Evolutionary conservation across 192 early-diverging fungal species (phyloP), one percentile per base, ranked within the genome.

Genomic region (Coemansia reversa): DNA sequence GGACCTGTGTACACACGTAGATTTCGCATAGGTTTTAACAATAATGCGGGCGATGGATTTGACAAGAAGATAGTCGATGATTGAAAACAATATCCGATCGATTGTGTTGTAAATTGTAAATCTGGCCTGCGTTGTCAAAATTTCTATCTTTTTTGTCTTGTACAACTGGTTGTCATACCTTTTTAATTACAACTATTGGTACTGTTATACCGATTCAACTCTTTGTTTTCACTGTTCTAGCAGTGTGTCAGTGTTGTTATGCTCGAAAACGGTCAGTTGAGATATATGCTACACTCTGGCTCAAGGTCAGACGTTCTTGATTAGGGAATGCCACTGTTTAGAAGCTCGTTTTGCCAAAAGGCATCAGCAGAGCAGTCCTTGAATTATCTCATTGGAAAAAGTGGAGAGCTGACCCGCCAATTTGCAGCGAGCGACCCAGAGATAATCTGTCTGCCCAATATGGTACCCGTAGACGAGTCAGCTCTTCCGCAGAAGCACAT

Each of bases 371-470:
- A 42, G 33, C 30, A 58, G 19, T 22, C 57, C 8, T 4, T 58
- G 7, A 8, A 58, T 35, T 58, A 27, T 20, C 30, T 58, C 0
- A 4, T 58, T 16, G 22, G 24, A 19, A 58, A 27, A 7, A 18
- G 57, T 32, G 19, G 45, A 22, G 33, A 58, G 27, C 33, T 58
- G 8, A 42, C 23, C 22, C 32, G 27, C 12, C 33, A 35, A 22
- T 58, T 58, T 45, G 19, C 8, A 22, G 33, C 57, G 8, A 27
- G 27, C 27, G 19, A 25, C 24, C 57, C 57, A 22, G 19, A 58
- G 35, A 45, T 58, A 19, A 35, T 58, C 14, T 25, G n/a, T 11
- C 57, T 58, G 3, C 57, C 57, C 7, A 58, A 58, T 42, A 58
- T 58, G 39, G 12, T 42, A 20, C 19, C 57, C 2, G 19, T 5